Percentiles rank a stretch among this genome's conserved stretches.
Conservation (phyloP, 805 yeast genomes). For the Kazachstania psychrophila region DNA sequence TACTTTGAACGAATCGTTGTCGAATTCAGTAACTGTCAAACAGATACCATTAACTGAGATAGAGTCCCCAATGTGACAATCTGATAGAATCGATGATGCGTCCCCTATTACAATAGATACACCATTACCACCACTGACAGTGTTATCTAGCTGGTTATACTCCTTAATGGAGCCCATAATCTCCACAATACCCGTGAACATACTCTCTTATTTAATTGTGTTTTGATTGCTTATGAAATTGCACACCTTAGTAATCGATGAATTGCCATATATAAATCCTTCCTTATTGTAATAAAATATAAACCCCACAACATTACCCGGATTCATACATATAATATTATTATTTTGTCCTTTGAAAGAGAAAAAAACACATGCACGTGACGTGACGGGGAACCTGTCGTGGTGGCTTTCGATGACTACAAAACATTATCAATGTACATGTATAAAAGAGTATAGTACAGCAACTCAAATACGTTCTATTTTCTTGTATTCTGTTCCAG, state of each 20-base stretch:
- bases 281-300: too few relatives aligned
- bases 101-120: constrained; percentile 58
- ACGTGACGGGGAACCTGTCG: too few relatives aligned
- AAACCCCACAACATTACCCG: too few relatives aligned
- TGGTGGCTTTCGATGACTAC: too few relatives aligned
- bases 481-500: neutral
- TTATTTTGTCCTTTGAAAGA: too few relatives aligned
- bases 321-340: too few relatives aligned
- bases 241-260: too few relatives aligned
- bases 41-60: constrained; percentile 86
- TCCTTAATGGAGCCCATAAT: constrained; percentile 48
- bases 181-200: constrained; percentile 96
- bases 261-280: too few relatives aligned
- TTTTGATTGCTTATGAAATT: neutral
- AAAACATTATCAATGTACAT: too few relatives aligned
- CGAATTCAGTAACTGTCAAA: constrained; percentile 81
- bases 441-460: too few relatives aligned
- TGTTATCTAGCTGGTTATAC: constrained; percentile 14
- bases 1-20: constrained; percentile 57
- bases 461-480: too few relatives aligned
- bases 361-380: too few relatives aligned
- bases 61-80: constrained; percentile 89
- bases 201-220: constrained; percentile 20
- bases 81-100: constrained; percentile 54
- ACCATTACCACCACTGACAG: constrained; percentile 37